Evolutionary conservation across 2,329 filamentous ascomycete species (phyloP), one percentile per base, ranked within the genome.

Genomic region (Fusarium sp.): DNA sequence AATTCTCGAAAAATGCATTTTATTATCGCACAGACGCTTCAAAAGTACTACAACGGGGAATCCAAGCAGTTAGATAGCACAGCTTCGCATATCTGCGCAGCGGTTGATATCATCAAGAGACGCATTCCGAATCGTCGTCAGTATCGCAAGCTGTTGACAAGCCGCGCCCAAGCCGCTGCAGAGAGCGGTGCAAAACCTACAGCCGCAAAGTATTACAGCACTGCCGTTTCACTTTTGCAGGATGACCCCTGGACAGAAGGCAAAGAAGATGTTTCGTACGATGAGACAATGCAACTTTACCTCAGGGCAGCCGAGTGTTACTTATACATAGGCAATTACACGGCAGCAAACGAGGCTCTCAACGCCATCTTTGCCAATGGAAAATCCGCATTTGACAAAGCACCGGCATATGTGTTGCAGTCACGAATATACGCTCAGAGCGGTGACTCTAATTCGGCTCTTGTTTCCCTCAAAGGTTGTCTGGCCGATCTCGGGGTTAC

Each of bases 1-100:
- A 87, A 90, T 52, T 79, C 85, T 22, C 80, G 85, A 19, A 90
- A 91, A 68, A 97, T 97, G 93, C 93, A 97, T 75, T 97, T 93
- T 69, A 87, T 93, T 41, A 92, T 97, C 69, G 90, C 91, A 0
- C 89, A 92, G 71, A 90, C 89, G 0, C 85, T 97, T 65, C 86
- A 93, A 74, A 90, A 91, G 67, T 89, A 93, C 68, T 86, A 85
- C 58, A 72, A 80, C 7, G 76, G 84, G 24, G 88, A 92, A 58
- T 80, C 85, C 2, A 83, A 83, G 45, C 83, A 84, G 25, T 83
- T 88, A 11, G 93, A 96, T 70, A 88, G 86, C 57, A 89, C 90
- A 58, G 91, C 92, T 22, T 85, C 88, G 6, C 94, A 97, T 73
- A 89, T 97, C 4, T 93, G 91, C 72, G 86, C 91, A 65, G 88